These are phyloP conservation scores for Pythium aristosporum DNA, from an alignment of 352 stramenopile species.

Conservation along the genomic window DNA sequence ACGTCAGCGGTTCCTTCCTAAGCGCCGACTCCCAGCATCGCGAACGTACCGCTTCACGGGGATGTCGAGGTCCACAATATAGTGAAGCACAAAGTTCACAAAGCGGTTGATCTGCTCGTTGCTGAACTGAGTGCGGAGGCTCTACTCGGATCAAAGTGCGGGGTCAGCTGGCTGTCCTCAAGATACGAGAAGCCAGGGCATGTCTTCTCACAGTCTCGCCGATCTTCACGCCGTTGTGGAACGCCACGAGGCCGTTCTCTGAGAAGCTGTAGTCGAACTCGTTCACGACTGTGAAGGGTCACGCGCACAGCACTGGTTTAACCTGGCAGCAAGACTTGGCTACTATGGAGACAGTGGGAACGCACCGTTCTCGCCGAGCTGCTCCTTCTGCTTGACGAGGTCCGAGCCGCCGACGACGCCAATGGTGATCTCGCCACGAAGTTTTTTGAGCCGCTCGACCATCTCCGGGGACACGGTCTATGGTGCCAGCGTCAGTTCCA, in stretches of 20 bases:
- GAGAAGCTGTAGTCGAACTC: constrained; percentile 99
- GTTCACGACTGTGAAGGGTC: constrained; percentile 65
- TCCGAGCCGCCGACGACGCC: constrained; percentile 98
- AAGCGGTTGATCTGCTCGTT: constrained; percentile 98
- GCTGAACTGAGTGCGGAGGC: constrained; percentile 92
- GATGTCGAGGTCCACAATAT: constrained; percentile 94
- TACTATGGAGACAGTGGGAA: background rate
- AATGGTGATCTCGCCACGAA: constrained; percentile 94
- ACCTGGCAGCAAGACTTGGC: background rate
- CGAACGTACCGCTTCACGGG: constrained; percentile 92
- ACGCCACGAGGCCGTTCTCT: constrained; percentile 98
- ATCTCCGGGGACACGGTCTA: constrained; percentile 91
- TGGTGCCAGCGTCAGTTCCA: background rate
- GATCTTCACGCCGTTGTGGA: constrained; percentile 94
- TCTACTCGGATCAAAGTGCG: constrained; percentile 37
- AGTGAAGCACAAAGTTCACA: constrained; percentile 96
- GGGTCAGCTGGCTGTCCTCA: too few species aligned
- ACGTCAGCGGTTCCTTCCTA: background rate
- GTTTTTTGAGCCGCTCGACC: constrained; percentile 91
- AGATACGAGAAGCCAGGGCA: background rate
- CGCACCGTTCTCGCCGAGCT: constrained; percentile 93
- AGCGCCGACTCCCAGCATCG: background rate
- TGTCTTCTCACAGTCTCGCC: constrained; percentile 66
- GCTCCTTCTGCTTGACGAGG: constrained; percentile 98
- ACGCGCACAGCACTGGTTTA: background rate